Conservation (phyloP, 257 asterid genomes). For the Solanum pimpinellifolium region DNA sequence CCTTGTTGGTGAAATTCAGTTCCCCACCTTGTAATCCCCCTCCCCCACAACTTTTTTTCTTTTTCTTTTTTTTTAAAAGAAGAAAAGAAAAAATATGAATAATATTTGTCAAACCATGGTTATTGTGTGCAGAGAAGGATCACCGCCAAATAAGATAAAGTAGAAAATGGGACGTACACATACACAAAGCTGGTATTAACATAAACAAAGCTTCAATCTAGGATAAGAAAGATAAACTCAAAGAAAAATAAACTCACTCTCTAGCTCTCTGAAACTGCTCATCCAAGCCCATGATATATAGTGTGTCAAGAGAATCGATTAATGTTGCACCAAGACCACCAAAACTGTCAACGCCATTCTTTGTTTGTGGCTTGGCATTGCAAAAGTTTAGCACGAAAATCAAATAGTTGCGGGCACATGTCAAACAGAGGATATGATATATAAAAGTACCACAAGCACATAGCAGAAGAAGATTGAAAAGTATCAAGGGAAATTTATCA, state of each 20-base stretch:
- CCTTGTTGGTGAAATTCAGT: background rate
- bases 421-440: background rate
- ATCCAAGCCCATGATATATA: constrained; percentile 93
- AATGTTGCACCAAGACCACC: constrained; percentile 99
- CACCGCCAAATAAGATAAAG: background rate
- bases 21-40: background rate
- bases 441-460: background rate
- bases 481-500: background rate
- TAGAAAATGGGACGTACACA: background rate
- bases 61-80: background rate
- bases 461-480: background rate
- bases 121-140: background rate
- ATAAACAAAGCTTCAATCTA: background rate
- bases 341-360: constrained; percentile 84
- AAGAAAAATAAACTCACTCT: constrained; percentile 48
- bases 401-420: background rate
- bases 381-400: constrained; percentile 8
- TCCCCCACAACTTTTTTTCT: background rate
- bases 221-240: background rate
- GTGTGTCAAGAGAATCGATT: constrained; percentile 88
- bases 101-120: background rate
- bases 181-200: background rate
- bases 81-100: background rate
- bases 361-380: constrained; percentile 80
- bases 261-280: constrained; percentile 91